These are phyloP conservation scores for Lepidium aucheri DNA, from an alignment of 345 rosid genomes.

Conservation along the genomic window DNA sequence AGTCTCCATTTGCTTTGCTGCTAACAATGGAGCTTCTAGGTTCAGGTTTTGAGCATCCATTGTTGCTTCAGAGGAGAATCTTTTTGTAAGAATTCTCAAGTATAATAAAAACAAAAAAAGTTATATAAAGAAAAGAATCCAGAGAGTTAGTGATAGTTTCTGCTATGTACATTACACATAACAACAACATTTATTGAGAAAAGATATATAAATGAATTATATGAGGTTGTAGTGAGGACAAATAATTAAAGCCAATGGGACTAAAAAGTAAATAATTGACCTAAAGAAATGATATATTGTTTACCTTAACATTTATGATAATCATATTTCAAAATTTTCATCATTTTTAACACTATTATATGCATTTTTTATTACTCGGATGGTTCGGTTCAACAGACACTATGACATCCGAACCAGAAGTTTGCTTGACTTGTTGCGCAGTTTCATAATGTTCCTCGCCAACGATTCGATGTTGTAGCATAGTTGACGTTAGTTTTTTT, in stretches of 20 bases:
- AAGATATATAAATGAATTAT: background rate
- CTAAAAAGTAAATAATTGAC: background rate
- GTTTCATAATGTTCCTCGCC: too few relatives aligned
- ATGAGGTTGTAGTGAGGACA: background rate
- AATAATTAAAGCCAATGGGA: background rate
- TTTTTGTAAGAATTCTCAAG: background rate
- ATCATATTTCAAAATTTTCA: too few relatives aligned
- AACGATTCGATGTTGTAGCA: too few relatives aligned
- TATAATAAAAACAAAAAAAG: background rate
- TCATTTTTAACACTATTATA: too few relatives aligned
- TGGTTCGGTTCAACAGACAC: too few relatives aligned
- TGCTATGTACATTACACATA: background rate
- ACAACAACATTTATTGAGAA: background rate
- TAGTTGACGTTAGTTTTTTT: too few relatives aligned
- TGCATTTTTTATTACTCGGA: too few relatives aligned
- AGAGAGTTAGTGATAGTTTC: background rate
- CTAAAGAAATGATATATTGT: too few relatives aligned
- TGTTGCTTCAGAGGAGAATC: background rate
- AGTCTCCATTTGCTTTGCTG: conserved; percentile 47
- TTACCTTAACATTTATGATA: too few relatives aligned
- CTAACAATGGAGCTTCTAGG: conserved; percentile 61
- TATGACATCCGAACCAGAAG: too few relatives aligned
- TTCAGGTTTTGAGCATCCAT: conserved; percentile 72
- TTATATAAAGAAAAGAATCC: background rate
- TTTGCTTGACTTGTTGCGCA: too few relatives aligned